These are phyloP conservation scores for Gorgonomyces haynaldii DNA, from an alignment of 192 early-diverging fungal species.

Conservation along the genomic window DNA sequence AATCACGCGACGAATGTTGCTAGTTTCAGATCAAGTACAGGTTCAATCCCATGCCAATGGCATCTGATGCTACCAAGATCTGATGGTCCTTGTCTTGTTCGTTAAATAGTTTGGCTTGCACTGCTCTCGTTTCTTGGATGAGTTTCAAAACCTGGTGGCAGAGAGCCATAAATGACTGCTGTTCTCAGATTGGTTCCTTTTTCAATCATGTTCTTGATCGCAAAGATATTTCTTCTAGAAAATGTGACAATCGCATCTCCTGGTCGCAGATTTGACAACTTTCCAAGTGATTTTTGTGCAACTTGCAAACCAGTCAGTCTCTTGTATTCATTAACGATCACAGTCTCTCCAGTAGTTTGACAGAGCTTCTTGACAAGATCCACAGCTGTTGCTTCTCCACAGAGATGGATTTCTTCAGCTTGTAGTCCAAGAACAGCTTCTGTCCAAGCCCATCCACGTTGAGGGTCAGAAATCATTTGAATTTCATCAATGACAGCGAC, in stretches of 20 bases:
- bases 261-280: conserved; percentile 42
- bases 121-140: conserved; percentile 59
- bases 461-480: conserved; percentile 80
- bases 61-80: conserved; percentile 89
- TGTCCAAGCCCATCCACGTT: conserved; percentile 95
- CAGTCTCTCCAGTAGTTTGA: conserved; percentile 59
- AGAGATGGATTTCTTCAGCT: conserved; percentile 82
- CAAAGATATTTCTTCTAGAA: conserved; percentile 68
- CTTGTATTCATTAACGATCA: conserved; percentile 63
- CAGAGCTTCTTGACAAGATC: conserved; percentile 65
- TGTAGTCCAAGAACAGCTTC: conserved; percentile 67
- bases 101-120: conserved; percentile 87
- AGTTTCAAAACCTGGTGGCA: conserved; percentile 63
- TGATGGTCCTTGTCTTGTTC: conserved; percentile 62
- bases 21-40: conserved; percentile 39
- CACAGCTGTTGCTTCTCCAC: conserved; percentile 82
- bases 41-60: conserved; percentile 96
- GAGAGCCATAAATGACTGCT: conserved; percentile 83
- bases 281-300: conserved; percentile 36
- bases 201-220: conserved; percentile 68
- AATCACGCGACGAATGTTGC: conserved; percentile 79
- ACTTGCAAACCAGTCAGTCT: conserved; percentile 61
- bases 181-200: conserved; percentile 54
- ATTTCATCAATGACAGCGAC: conserved; percentile 96
- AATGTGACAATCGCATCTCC: conserved; percentile 92